Conservation (phyloP, 192 early-diverging fungal species). For the Coemansia sp. region DNA sequence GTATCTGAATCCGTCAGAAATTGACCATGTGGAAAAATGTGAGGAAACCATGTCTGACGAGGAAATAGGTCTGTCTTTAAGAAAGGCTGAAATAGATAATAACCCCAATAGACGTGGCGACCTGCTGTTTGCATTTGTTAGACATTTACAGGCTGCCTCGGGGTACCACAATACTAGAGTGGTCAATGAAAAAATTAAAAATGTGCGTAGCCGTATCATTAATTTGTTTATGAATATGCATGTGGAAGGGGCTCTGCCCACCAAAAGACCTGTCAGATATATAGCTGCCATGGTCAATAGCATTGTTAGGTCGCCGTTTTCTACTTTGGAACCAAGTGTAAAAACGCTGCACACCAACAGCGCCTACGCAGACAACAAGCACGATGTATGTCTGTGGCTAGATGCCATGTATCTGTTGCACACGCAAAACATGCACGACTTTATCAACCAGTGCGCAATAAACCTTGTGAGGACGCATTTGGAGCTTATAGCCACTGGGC, state of each 20-base stretch:
- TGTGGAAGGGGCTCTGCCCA: slow-evolving; percentile 22
- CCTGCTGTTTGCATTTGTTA: slow-evolving; percentile 32
- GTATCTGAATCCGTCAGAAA: slow-evolving; percentile 38
- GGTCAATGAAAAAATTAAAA: slow-evolving; percentile 53
- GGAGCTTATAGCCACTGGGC: background rate
- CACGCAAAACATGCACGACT: slow-evolving; percentile 41
- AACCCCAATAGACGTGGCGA: slow-evolving; percentile 35
- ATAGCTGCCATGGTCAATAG: slow-evolving; percentile 39
- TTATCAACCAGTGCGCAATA: slow-evolving; percentile 36
- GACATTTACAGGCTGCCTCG: slow-evolving; percentile 42
- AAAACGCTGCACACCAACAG: slow-evolving; percentile 7
- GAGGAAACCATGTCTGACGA: slow-evolving; percentile 19
- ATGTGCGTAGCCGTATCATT: slow-evolving; percentile 42
- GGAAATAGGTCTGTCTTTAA: slow-evolving; percentile 28
- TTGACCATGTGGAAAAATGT: slow-evolving; percentile 38
- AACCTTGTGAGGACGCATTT: slow-evolving; percentile 19
- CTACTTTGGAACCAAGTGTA: slow-evolving; percentile 15
- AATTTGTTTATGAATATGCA: slow-evolving; percentile 47
- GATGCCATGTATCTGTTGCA: slow-evolving; percentile 52
- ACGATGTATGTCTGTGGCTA: slow-evolving; percentile 48
- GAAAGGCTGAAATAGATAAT: slow-evolving; percentile 22
- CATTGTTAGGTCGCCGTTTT: slow-evolving; percentile 31
- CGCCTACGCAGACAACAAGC: slow-evolving; percentile 20
- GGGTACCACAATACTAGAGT: slow-evolving; percentile 28
- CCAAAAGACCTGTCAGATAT: slow-evolving; percentile 36